Percentiles rank a stretch among this genome's conserved stretches.
These are phyloP conservation scores for Halocafeteria seosinensis DNA, from an alignment of 108 stramenopile genomes.

Conservation along the genomic window DNA sequence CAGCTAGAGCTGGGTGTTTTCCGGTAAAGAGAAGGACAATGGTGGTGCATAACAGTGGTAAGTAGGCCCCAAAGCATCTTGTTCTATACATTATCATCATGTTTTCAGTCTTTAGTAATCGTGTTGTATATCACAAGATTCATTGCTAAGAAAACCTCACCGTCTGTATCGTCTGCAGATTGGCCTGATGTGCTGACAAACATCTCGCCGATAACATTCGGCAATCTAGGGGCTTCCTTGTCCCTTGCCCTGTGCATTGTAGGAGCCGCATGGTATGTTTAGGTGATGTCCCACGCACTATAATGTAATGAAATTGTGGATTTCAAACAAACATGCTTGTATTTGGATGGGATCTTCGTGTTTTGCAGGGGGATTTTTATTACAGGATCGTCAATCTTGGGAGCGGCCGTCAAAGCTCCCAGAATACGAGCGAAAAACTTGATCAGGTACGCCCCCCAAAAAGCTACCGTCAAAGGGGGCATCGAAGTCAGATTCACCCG, in stretches of 20 bases:
- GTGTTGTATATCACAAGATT: too few species aligned
- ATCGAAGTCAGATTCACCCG: neutral
- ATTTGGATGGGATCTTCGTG: neutral
- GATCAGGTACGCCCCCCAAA: constrained; percentile 23
- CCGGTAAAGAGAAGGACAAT: too few species aligned
- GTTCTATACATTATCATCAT: too few species aligned
- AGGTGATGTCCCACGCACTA: too few species aligned
- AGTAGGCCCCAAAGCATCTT: too few species aligned
- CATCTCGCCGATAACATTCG: constrained; percentile 91
- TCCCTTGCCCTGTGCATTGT: constrained; percentile 81
- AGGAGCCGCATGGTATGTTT: constrained; percentile 59
- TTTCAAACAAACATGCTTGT: neutral
- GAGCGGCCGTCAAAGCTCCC: constrained; percentile 94
- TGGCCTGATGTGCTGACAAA: constrained; percentile 91
- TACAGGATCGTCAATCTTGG: constrained; percentile 81
- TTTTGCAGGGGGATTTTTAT: constrained; percentile 73
- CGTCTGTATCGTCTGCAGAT: too few species aligned
- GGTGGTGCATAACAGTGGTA: too few species aligned
- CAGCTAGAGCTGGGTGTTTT: too few species aligned
- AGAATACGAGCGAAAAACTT: constrained; percentile 92
- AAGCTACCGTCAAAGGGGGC: neutral
- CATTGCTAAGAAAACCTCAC: too few species aligned
- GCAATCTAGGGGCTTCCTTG: constrained; percentile 84
- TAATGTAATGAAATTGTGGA: neutral
- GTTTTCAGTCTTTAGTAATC: too few species aligned